A percentile compares a stretch with the other conserved stretches of the same genome.
Evolutionary conservation across 2,329 filamentous ascomycete species (phyloP).

Genomic region (Aureobasidium leucospermi): DNA sequence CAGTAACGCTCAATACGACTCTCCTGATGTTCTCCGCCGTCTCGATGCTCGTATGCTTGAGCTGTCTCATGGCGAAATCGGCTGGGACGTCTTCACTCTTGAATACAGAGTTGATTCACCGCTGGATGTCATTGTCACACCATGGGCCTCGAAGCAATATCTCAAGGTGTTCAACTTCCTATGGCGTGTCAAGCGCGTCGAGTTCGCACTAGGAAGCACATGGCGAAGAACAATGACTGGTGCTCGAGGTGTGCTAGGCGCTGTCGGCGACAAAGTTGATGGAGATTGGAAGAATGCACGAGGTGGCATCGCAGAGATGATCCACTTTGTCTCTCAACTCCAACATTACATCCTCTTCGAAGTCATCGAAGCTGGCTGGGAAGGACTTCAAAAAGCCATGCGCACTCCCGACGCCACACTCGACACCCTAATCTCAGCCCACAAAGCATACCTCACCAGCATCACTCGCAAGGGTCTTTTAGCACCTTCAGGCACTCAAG

Average conservation of each 20-base stretch:
- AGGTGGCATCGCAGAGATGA: conserved; percentile 91
- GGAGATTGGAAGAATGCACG: conserved; percentile 73
- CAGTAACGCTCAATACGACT: conserved; percentile 94
- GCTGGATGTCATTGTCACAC: conserved; percentile 92
- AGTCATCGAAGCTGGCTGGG: conserved; percentile 95
- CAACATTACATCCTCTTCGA: conserved; percentile 99
- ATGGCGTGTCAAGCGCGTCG: conserved; percentile 95
- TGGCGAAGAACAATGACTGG: conserved; percentile 97
- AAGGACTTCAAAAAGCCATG: conserved; percentile 75
- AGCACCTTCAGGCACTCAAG: conserved; percentile 29
- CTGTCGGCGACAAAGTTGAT: conserved; percentile 54
- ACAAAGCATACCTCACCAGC: conserved; percentile 81
- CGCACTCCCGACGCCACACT: conserved; percentile 73
- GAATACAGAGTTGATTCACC: conserved; percentile 98
- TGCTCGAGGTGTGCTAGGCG: conserved; percentile 79
- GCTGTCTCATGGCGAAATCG: conserved; percentile 90
- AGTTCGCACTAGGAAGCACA: conserved; percentile 82
- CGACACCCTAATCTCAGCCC: conserved; percentile 88
- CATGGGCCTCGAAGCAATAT: conserved; percentile 92
- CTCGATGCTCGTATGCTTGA: conserved; percentile 98
- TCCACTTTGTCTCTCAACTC: conserved; percentile 92
- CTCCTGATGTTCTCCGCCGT: conserved; percentile 79
- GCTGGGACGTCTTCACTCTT: conserved; percentile 97
- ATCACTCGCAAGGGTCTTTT: conserved; percentile 96
- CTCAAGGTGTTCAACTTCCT: conserved; percentile 99